A percentile compares a stretch with the other conserved stretches of the same genome.
Conservation (phyloP, 1,139 yeast species). For the Saccharomyces hybrid region DNA sequence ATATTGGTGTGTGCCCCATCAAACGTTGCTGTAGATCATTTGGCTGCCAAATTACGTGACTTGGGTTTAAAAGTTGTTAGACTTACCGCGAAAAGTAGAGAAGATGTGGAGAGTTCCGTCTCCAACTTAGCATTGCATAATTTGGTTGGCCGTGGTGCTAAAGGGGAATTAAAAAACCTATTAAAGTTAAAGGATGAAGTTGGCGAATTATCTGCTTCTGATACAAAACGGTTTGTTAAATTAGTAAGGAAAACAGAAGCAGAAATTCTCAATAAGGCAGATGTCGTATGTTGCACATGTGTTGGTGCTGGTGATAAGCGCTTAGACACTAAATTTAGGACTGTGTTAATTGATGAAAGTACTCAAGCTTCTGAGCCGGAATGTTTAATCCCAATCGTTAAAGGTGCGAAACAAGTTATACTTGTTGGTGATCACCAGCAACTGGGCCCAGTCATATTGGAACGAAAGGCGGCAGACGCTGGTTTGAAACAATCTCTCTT, state of each 20-base stretch:
- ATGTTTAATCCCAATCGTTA: constrained; percentile 76
- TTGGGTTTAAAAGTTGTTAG: constrained; percentile 74
- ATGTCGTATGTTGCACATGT: constrained; percentile 86
- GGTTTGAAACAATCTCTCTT: constrained; percentile 80
- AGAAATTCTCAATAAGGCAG: constrained; percentile 48
- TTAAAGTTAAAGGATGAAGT: constrained; percentile 50
- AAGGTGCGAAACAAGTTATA: constrained; percentile 82
- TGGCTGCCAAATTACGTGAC: constrained; percentile 59
- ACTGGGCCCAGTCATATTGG: constrained; percentile 82
- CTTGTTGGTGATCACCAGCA: constrained; percentile 95
- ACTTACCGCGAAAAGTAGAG: constrained; percentile 67
- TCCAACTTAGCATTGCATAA: constrained; percentile 48
- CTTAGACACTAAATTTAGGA: constrained; percentile 50
- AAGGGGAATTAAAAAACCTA: constrained; percentile 52
- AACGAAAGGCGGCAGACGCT: constrained; percentile 73
- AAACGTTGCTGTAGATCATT: constrained; percentile 89
- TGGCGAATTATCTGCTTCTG: constrained; percentile 61
- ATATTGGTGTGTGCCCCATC: constrained; percentile 92
- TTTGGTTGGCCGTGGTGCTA: constrained; percentile 40
- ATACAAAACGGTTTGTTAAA: constrained; percentile 40
- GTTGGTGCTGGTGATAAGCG: constrained; percentile 82
- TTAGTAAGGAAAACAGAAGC: constrained; percentile 43
- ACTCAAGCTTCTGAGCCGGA: constrained; percentile 95
- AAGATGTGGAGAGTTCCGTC: constrained; percentile 65
- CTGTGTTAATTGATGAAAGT: constrained; percentile 84